Evolutionary conservation across 1,284 basidiomycete genomes (phyloP).

Genomic region (Porogramme epimiltina): DNA sequence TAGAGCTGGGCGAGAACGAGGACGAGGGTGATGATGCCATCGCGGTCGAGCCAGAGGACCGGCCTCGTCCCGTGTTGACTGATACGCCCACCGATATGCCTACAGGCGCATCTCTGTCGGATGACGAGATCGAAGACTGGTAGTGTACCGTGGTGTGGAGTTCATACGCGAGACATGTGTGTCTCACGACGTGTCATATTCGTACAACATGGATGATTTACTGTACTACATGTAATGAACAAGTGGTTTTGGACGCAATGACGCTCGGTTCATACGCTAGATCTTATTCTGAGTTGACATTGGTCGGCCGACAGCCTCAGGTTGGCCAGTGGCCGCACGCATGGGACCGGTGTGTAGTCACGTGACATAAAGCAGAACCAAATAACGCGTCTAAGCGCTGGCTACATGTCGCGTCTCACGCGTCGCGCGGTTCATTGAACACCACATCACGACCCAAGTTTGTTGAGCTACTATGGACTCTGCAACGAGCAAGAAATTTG

Average conservation of each 20-base stretch:
- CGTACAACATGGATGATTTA: too few species aligned
- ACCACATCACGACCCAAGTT: neutral
- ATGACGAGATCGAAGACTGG: slow-evolving; percentile 70
- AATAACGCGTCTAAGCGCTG: slow-evolving; percentile 1
- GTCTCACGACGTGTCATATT: too few species aligned
- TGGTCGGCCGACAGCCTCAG: too few species aligned
- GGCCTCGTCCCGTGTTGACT: slow-evolving; percentile 1
- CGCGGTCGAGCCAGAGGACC: slow-evolving; percentile 27
- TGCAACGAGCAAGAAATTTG: slow-evolving; percentile 7
- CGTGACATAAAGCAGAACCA: neutral
- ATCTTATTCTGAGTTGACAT: too few species aligned
- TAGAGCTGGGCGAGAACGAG: slow-evolving; percentile 42
- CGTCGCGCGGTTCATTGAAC: neutral
- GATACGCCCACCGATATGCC: slow-evolving; percentile 15
- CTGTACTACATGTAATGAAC: too few species aligned
- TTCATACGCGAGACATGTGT: neutral
- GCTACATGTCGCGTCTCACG: neutral
- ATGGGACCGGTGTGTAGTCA: too few species aligned
- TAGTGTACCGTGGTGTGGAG: slow-evolving; percentile 4
- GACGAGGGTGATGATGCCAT: slow-evolving; percentile 29
- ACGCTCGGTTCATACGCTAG: too few species aligned
- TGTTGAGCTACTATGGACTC: slow-evolving; percentile 13
- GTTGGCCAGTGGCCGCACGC: too few species aligned
- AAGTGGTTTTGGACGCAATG: too few species aligned
- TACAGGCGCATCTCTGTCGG: slow-evolving; percentile 63